Conservation (phyloP, 1,284 basidiomycete genomes). For the Ganoderma lucidum region DNA sequence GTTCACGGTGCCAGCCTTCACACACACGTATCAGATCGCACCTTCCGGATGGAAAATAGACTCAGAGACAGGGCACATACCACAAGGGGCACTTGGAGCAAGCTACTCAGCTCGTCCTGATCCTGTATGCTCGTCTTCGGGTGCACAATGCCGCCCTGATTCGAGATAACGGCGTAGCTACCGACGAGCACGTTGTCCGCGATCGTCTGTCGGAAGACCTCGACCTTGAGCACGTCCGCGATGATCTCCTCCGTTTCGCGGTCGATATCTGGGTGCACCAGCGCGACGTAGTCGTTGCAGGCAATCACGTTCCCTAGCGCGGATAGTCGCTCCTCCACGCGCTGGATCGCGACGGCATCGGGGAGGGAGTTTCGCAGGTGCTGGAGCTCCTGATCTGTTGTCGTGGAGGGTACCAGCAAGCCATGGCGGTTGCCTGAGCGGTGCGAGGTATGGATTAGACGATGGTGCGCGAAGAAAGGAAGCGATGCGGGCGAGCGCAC, state of each 20-base stretch:
- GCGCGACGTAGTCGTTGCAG: constrained; percentile 97
- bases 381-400: constrained; percentile 98
- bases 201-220: constrained; percentile 98
- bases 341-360: constrained; percentile 90
- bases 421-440: constrained; percentile 89
- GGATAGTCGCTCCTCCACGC: constrained; percentile 95
- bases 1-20: constrained; percentile 95
- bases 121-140: constrained; percentile 97
- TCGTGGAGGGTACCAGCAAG: constrained; percentile 93
- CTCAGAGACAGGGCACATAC: constrained; percentile 55
- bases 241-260: constrained; percentile 99
- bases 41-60: not conserved
- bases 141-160: constrained; percentile 97
- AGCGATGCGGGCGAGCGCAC: constrained; percentile 47
- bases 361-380: constrained; percentile 98
- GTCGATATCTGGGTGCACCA: constrained; percentile 98
- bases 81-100: constrained; percentile 95
- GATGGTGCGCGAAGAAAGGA: not conserved
- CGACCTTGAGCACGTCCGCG: constrained; percentile 98
- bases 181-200: constrained; percentile 98
- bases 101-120: constrained; percentile 95
- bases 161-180: constrained; percentile 93
- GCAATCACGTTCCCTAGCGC: constrained; percentile 99
- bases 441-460: not conserved
- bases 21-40: constrained; percentile 18